Evolutionary conservation across 495 filamentous ascomycete genomes (phyloP), one percentile per base, ranked within the genome.

Genomic region (Penicillium taxi): DNA sequence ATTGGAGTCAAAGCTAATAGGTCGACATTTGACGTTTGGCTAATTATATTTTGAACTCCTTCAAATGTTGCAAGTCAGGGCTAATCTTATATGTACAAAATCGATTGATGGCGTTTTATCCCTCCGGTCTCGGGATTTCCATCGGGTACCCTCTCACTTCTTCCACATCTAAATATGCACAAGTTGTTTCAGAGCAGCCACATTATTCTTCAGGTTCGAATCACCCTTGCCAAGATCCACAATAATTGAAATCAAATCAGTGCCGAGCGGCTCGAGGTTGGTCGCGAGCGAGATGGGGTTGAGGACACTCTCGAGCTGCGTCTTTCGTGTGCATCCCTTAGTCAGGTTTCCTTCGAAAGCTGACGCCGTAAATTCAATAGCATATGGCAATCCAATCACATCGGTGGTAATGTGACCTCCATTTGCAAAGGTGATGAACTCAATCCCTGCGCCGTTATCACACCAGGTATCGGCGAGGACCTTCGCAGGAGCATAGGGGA

Each of bases 391-490:
- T 4, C 32, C 50, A 29, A 60, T 26, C 9, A 60, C 30, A 18
- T 58, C 56, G 2, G 54, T 55, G 1, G 56, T 53, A 13, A 42
- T 45, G 35, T 63, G 56, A 5, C 59, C 59, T n/a, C 55, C 55
- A 17, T 39, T 50, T 0, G 30, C 44, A 18, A 42, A 58, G 1
- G 56, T 54, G 6, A 52, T 63, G 42, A 58, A 60, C 22, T 53
- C 53, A 13, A 63, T 52, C 19, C 35, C 38, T 2, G 50, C 56
- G 2, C 48, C 52, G 26, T 47, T 38, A 1, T 26, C 15, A n/a
- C 59, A 63, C 59, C 59, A 63, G 1, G 45, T 27, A 3, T 55
- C 30, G 6, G 50, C 54, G 44, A 61, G 37, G 0, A 37, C 17
- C 1, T 37, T 30, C 1, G 55, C 50, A n/a, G 58, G 43, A 1